A percentile compares a stretch with the other conserved stretches of the same genome.
phyloP scores from a whole-genome alignment of 2,329 filamentous ascomycete species.

The Ophiocordyceps unilateralis region DNA sequence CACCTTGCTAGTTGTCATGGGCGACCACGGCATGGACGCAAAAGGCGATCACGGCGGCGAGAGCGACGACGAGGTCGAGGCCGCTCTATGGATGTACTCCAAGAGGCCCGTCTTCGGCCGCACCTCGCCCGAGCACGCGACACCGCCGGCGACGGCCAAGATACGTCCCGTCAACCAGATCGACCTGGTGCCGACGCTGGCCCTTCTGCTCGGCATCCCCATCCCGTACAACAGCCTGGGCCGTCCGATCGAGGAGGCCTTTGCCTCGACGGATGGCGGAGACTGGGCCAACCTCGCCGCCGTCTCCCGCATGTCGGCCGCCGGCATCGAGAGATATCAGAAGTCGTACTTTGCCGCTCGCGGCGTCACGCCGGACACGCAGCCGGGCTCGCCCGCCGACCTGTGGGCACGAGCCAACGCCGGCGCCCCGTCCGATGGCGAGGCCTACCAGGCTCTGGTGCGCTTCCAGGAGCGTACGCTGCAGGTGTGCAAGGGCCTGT shows the following conservation, averaged over 20 bases:
- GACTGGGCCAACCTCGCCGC: conserved; percentile 63
- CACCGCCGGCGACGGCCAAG: conserved; percentile 56
- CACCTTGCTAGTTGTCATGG: conserved; percentile 87
- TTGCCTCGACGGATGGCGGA: conserved; percentile 50
- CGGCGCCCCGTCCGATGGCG: conserved; percentile 19
- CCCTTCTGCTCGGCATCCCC: conserved; percentile 73
- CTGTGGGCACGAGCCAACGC: conserved; percentile 32
- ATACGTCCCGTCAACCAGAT: conserved; percentile 68
- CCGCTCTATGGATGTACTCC: conserved; percentile 97
- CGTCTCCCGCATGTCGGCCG: conserved; percentile 61
- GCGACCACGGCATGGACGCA: conserved; percentile 96
- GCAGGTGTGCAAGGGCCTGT: conserved; percentile 62
- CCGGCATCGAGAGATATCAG: conserved; percentile 83
- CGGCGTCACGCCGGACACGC: conserved; percentile 44
- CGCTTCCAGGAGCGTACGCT: conserved; percentile 68
- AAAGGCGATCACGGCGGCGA: conserved; percentile 98
- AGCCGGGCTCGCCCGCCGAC: conserved; percentile 16
- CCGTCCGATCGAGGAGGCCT: conserved; percentile 84
- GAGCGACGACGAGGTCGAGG: conserved; percentile 88
- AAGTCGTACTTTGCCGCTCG: conserved; percentile 60
- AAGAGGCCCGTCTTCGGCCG: conserved; percentile 74
- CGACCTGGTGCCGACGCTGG: conserved; percentile 82
- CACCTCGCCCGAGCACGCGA: conserved; percentile 38
- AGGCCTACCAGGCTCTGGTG: conserved; percentile 41
- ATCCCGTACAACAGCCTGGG: conserved; percentile 96